Evolutionary conservation across 1,139 yeast genomes (phyloP).

Genomic region (Nakaseomyces nivariensis): DNA sequence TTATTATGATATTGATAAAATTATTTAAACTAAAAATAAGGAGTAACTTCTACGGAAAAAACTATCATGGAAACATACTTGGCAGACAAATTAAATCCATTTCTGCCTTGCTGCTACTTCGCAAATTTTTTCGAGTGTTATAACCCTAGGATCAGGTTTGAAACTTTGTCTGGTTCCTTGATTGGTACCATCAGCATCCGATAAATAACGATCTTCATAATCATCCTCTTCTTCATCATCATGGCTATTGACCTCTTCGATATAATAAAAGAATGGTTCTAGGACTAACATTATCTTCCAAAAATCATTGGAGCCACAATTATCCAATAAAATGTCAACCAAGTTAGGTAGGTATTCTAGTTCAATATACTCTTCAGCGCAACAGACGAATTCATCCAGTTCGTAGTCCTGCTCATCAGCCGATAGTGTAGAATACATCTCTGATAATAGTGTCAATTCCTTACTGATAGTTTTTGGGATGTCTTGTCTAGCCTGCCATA

Average conservation of each 20-base stretch:
- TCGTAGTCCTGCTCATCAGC: conserved; percentile 31
- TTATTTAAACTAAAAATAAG: too few relatives aligned
- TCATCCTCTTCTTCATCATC: conserved; percentile 18
- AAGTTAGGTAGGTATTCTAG: conserved; percentile 29
- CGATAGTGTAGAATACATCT: conserved; percentile 29
- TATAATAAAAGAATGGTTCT: conserved; percentile 30
- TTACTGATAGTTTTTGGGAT: conserved; percentile 30
- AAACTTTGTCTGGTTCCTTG: conserved; percentile 11
- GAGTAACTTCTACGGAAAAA: too few relatives aligned
- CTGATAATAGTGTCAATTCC: conserved; percentile 27
- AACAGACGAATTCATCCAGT: conserved; percentile 29
- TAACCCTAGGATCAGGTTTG: conserved; percentile 29
- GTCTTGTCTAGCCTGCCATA: conserved; percentile 31
- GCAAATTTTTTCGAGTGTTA: conserved; percentile 29
- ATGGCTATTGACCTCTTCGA: conserved; percentile 26
- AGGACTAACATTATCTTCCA: conserved; percentile 29
- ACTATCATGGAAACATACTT: too few relatives aligned
- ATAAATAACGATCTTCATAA: conserved; percentile 1
- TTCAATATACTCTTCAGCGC: conserved; percentile 31
- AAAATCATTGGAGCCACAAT: conserved; percentile 24
- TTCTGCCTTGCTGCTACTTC: conserved; percentile 30
- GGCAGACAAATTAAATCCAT: conserved; percentile 21
- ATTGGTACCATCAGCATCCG: conserved; percentile 7
- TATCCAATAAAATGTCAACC: conserved; percentile 24
- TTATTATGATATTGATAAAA: too few relatives aligned